These are phyloP conservation scores for Obelidium mucronatum DNA, from an alignment of 192 early-diverging fungal genomes.

Conservation along the genomic window DNA sequence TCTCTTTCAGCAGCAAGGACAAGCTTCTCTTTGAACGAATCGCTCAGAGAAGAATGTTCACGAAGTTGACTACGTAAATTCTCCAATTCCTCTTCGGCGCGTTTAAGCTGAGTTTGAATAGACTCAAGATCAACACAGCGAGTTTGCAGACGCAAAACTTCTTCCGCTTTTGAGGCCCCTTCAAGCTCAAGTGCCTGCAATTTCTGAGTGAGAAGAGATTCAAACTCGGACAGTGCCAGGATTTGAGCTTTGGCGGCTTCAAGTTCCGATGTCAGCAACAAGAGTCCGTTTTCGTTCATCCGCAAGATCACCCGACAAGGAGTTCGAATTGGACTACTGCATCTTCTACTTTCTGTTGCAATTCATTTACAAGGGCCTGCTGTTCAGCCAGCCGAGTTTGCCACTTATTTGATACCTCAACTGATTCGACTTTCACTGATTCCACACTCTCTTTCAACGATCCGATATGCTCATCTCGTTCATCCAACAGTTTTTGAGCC, in stretches of 20 bases:
- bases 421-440: background rate
- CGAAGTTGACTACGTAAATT: too few relatives aligned
- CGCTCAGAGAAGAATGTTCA: too few relatives aligned
- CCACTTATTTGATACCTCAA: too few relatives aligned
- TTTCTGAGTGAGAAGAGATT: background rate
- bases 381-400: background rate
- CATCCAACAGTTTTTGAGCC: constrained; percentile 28
- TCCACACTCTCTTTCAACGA: background rate
- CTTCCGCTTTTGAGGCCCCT: background rate
- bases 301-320: background rate
- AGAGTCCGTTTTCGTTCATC: background rate
- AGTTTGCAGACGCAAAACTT: background rate
- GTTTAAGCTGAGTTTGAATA: background rate
- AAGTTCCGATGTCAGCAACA: too few relatives aligned
- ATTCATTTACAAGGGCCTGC: background rate
- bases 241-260: background rate
- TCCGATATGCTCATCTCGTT: constrained; percentile 4
- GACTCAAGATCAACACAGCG: background rate
- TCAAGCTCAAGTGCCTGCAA: background rate
- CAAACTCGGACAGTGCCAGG: background rate
- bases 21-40: too few relatives aligned
- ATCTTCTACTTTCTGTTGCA: too few relatives aligned
- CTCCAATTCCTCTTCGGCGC: background rate
- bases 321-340: background rate
- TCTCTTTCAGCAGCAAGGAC: background rate